Evolutionary conservation across 2,329 filamentous ascomycete species (phyloP).

Genomic region (Colletotrichum simmondsii): DNA sequence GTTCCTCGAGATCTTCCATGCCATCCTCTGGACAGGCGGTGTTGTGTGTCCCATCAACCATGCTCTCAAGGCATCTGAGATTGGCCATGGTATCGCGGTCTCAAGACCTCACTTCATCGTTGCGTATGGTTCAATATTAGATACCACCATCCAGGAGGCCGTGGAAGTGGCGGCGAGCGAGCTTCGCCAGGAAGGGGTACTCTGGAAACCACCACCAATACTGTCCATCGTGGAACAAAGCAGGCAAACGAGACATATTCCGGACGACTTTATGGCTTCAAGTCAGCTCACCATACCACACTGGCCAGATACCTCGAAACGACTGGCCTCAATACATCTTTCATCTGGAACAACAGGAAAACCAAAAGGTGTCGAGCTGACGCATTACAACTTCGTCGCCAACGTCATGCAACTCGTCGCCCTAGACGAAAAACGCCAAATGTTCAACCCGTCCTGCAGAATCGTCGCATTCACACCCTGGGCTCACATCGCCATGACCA

Average conservation of each 20-base stretch:
- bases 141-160: constrained; percentile 43
- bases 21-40: constrained; percentile 53
- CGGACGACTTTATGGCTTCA: constrained; percentile 45
- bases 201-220: constrained; percentile 47
- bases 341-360: constrained; percentile 82
- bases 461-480: constrained; percentile 55
- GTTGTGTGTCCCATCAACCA: constrained; percentile 52
- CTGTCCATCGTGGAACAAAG: constrained; percentile 45
- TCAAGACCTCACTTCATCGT: constrained; percentile 53
- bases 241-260: constrained; percentile 42
- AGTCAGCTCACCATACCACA: constrained; percentile 48
- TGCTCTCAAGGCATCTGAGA: constrained; percentile 50
- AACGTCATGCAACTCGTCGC: constrained; percentile 63
- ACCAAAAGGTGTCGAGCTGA: constrained; percentile 91
- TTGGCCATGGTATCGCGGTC: constrained; percentile 54
- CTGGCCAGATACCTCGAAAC: constrained; percentile 44
- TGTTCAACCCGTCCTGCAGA: constrained; percentile 46
- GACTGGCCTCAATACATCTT: constrained; percentile 51
- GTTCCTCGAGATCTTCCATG: constrained; percentile 54
- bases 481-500: constrained; percentile 56
- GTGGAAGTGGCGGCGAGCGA: constrained; percentile 43
- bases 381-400: constrained; percentile 83
- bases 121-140: constrained; percentile 47
- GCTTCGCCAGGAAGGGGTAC: constrained; percentile 39
- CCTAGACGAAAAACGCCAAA: constrained; percentile 43